A percentile compares a stretch with the other conserved stretches of the same genome.
These are phyloP conservation scores for Bruguiera parviflora DNA, from an alignment of 345 rosid genomes.

Conservation along the genomic window DNA sequence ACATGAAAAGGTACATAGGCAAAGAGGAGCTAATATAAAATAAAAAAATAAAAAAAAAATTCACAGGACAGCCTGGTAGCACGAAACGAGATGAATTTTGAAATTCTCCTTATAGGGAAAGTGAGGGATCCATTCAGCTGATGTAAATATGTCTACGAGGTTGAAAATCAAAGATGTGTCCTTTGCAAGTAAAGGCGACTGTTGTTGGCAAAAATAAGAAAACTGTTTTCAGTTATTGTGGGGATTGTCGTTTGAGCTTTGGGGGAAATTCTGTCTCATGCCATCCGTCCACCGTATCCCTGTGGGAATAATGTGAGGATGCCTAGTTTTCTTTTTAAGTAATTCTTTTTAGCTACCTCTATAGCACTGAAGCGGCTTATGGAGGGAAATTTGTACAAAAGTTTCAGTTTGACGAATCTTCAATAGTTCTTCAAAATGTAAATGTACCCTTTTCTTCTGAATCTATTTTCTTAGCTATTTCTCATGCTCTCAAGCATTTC, in stretches of 20 bases:
- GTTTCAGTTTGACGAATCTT: slow-evolving; percentile 10
- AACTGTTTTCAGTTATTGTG: slow-evolving; percentile 9
- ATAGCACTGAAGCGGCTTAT: slow-evolving; percentile 16
- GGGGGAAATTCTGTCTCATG: background rate
- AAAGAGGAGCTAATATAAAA: background rate
- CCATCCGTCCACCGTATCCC: background rate
- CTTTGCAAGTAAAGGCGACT: slow-evolving; percentile 24
- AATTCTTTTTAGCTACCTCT: slow-evolving; percentile 8
- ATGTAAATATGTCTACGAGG: slow-evolving; percentile 41
- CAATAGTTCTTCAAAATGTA: slow-evolving; percentile 6
- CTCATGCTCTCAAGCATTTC: background rate
- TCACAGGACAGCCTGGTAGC: slow-evolving; percentile 9
- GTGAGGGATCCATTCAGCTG: slow-evolving; percentile 22
- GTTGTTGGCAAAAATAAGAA: slow-evolving; percentile 22
- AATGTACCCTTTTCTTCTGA: slow-evolving; percentile 4
- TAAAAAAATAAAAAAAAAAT: background rate
- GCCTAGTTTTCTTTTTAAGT: background rate
- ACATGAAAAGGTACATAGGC: slow-evolving; percentile 26
- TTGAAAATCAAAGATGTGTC: slow-evolving; percentile 7
- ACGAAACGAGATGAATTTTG: slow-evolving; percentile 26
- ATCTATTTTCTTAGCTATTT: background rate
- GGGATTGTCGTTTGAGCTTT: background rate
- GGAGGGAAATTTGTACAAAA: slow-evolving; percentile 38
- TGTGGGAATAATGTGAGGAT: slow-evolving; percentile 18
- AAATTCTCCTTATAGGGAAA: slow-evolving; percentile 16